Conservation (phyloP, 306 rosid genomes). For the Prunus campanulata region DNA sequence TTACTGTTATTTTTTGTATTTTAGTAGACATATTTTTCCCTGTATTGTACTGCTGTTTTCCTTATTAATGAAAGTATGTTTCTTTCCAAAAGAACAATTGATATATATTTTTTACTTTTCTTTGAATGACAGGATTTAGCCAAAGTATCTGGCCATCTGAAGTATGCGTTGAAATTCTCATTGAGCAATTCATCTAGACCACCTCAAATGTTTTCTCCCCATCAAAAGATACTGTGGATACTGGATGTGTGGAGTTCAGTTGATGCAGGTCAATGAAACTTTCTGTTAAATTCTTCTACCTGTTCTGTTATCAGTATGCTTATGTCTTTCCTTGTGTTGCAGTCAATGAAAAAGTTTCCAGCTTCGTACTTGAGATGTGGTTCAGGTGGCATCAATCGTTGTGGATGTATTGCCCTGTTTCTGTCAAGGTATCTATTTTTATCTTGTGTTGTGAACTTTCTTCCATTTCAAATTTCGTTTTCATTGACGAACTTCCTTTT, state of each 20-base stretch:
- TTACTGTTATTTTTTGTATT: too few species aligned
- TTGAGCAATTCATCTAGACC: constrained; percentile 75
- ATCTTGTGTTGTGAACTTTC: constrained; percentile 2
- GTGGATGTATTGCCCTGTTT: constrained; percentile 58
- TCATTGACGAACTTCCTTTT: neutral
- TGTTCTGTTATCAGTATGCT: constrained; percentile 10
- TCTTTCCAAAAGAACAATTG: neutral
- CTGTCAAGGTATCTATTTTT: constrained; percentile 41
- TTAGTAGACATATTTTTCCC: neutral
- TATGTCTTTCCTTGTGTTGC: constrained; percentile 9
- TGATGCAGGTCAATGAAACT: constrained; percentile 56
- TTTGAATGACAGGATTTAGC: constrained; percentile 39
- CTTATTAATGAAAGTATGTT: neutral
- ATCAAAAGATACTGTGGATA: constrained; percentile 72
- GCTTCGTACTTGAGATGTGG: constrained; percentile 84
- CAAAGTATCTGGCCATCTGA: constrained; percentile 38
- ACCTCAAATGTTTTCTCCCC: constrained; percentile 82
- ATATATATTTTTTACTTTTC: constrained; percentile 3
- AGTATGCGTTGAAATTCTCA: constrained; percentile 56
- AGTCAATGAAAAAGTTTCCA: constrained; percentile 54
- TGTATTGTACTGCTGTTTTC: neutral
- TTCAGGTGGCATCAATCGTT: constrained; percentile 88
- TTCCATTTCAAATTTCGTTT: neutral
- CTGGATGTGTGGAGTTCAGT: constrained; percentile 50
- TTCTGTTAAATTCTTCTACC: neutral